Conservation (phyloP, 371 early-diverging fungal genomes). For the Rozella allomycis region DNA sequence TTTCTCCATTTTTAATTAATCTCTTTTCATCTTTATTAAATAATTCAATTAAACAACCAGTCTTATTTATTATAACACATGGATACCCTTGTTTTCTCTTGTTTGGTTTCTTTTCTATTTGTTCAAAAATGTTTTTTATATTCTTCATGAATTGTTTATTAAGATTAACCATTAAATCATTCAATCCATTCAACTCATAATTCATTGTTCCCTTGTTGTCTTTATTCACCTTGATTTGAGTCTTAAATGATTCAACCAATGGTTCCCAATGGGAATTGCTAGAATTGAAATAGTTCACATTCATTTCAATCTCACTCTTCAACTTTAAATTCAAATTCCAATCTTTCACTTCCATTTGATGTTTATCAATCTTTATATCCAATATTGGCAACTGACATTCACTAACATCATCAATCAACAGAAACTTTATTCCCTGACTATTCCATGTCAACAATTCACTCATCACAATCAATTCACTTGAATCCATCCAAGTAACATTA, state of each 20-base stretch:
- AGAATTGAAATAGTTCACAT: slow-evolving; percentile 75
- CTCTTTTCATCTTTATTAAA: too few relatives aligned
- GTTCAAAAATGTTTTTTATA: too few relatives aligned
- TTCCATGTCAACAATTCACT: slow-evolving; percentile 8
- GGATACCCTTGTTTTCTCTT: too few relatives aligned
- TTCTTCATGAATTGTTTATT: too few relatives aligned
- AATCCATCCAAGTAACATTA: too few relatives aligned
- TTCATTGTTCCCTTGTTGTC: too few relatives aligned
- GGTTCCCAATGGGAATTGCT: slow-evolving; percentile 97
- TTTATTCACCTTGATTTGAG: too few relatives aligned
- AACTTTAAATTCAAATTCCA: slow-evolving; percentile 54
- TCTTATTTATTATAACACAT: too few relatives aligned
- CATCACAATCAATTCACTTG: neutral
- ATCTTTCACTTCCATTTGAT: slow-evolving; percentile 51
- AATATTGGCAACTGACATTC: slow-evolving; percentile 64
- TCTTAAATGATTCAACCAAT: slow-evolving; percentile 74
- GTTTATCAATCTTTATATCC: slow-evolving; percentile 52
- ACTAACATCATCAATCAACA: slow-evolving; percentile 75
- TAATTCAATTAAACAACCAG: too few relatives aligned
- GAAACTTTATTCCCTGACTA: slow-evolving; percentile 31
- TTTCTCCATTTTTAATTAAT: too few relatives aligned
- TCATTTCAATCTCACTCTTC: slow-evolving; percentile 40
- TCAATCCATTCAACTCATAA: slow-evolving; percentile 7
- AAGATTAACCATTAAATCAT: neutral
- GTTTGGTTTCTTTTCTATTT: too few relatives aligned